Conservation (phyloP, 305 asterid species). For the Lippia alba region DNA sequence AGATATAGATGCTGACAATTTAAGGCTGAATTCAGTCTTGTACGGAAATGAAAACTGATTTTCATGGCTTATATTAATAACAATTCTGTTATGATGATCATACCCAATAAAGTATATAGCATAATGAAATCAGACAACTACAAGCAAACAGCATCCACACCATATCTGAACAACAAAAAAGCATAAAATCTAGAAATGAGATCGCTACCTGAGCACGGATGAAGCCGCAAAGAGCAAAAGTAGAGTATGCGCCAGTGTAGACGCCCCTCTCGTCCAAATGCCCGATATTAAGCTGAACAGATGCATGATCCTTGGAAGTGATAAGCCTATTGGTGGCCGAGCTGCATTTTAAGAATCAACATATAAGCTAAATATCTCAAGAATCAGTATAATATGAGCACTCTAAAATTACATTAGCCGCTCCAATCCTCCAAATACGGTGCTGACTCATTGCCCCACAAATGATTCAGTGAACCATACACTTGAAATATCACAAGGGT, state of each 20-base stretch:
- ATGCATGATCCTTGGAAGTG: conserved; percentile 75
- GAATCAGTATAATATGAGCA: not conserved
- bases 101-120: not conserved
- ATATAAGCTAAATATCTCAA: not conserved
- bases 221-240: conserved; percentile 52
- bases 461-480: not conserved
- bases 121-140: not conserved
- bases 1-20: not conserved
- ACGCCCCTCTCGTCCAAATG: conserved; percentile 64
- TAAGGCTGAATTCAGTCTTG: not conserved
- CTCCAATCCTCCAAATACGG: not conserved
- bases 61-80: too few relatives aligned
- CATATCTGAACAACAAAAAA: not conserved
- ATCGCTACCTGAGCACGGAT: conserved; percentile 52
- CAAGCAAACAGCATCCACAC: not conserved
- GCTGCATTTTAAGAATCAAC: conserved; percentile 35
- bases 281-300: conserved; percentile 70
- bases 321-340: conserved; percentile 73
- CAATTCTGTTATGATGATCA: not conserved
- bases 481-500: not conserved
- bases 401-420: not conserved
- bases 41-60: too few relatives aligned
- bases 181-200: not conserved
- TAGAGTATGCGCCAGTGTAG: conserved; percentile 57
- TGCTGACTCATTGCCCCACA: not conserved